Evolutionary conservation across 2,329 filamentous ascomycete genomes (phyloP), one percentile per base, ranked within the genome.

Genomic region (Fusarium acutatum): DNA sequence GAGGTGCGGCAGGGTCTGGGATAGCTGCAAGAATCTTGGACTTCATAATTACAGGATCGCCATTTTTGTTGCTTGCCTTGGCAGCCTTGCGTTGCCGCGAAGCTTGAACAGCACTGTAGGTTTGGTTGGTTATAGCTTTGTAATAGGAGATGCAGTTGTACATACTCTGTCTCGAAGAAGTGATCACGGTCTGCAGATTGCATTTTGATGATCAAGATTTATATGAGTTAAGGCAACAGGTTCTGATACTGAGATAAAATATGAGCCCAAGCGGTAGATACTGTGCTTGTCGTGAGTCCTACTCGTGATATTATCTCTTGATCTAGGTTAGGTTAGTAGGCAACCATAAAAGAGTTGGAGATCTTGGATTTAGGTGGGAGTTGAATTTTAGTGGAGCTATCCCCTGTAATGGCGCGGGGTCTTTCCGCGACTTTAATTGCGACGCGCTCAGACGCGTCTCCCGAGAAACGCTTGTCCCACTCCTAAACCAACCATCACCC

Each of bases 131-230:
- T 41, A 15, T 24, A 3, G 24, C 5, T 24, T 13, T 20, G 7
- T 49, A 24, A 24, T 24, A 53, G 20, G 30, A 28, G 38, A n/a
- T 30, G 32, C 6, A 35, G 37, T 12, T 52, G 37, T 30, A 81
- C 91, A 83, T 84, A 96, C 94, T 95, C 93, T 35, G 95, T 97
- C 83, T 98, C 94, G 80, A 98, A 98, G 86, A 97, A 98, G 80
- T 96, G 90, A 35, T 93, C 91, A 58, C 91, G 88, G 79, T 97
- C 90, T 57, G 89, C 88, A 34, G 93, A 93, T 72, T 90, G 88
- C 81, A 93, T 92, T 86, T 89, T 62, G 43, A 46, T 44, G 35
- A 20, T 5, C 26, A 34, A 22, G 12, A 2, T 15, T 22, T 12
- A 22, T 18, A 24, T 2, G 13, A 4, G 6, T 12, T 11, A 52